Conservation (phyloP, 2,329 filamentous ascomycete genomes). For the Ophiostoma australiae region DNA sequence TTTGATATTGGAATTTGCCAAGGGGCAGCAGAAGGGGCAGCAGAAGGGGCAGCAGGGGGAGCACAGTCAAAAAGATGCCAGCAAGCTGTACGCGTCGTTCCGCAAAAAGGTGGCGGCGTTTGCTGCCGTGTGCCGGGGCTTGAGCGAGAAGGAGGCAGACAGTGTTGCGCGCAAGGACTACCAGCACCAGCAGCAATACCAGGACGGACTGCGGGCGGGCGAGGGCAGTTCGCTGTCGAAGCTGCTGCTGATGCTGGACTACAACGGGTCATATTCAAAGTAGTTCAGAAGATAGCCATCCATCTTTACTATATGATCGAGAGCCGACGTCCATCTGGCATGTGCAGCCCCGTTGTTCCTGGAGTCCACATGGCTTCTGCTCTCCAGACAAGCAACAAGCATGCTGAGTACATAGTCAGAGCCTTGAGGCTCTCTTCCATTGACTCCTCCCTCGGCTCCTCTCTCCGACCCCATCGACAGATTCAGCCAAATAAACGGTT, state of each 20-base stretch:
- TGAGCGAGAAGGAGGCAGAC: constrained; percentile 59
- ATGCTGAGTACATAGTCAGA: too few relatives aligned
- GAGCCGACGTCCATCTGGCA: background rate
- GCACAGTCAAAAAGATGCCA: constrained; percentile 28
- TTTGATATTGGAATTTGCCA: constrained; percentile 67
- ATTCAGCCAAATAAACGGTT: background rate
- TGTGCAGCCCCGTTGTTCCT: background rate
- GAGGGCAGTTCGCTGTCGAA: constrained; percentile 29
- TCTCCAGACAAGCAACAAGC: background rate
- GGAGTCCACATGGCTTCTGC: background rate
- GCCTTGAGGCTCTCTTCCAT: too few relatives aligned
- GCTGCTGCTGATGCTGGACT: constrained; percentile 34
- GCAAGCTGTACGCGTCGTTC: constrained; percentile 58
- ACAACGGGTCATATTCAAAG: constrained; percentile 26
- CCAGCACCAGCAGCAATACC: constrained; percentile 21
- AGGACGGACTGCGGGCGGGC: constrained; percentile 23
- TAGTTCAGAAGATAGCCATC: background rate
- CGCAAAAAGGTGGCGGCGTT: constrained; percentile 70
- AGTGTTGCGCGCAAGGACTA: constrained; percentile 32
- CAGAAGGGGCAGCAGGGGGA: constrained; percentile 27
- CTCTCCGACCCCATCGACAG: background rate
- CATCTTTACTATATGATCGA: too few relatives aligned
- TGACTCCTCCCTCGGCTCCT: background rate
- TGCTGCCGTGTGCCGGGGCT: constrained; percentile 63
- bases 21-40: constrained; percentile 26